Percentiles rank a stretch among this genome's conserved stretches.
These are phyloP conservation scores for Lactarius tabidus DNA, from an alignment of 768 basidiomycete genomes.

Conservation along the genomic window DNA sequence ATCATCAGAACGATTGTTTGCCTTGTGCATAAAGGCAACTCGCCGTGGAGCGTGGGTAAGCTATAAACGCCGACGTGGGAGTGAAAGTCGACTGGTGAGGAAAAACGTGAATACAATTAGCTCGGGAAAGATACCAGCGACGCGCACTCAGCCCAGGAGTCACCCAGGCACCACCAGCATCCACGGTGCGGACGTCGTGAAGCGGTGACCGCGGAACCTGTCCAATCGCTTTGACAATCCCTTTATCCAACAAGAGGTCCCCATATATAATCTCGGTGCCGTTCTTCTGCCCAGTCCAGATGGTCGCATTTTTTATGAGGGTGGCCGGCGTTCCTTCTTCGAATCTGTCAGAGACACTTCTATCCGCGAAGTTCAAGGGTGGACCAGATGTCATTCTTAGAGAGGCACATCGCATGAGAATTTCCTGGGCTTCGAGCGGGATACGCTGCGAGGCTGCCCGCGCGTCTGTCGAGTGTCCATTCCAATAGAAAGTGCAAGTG, in stretches of 20 bases:
- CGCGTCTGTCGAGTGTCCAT: background rate
- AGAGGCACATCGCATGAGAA: constrained; percentile 33
- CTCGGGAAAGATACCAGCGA: constrained; percentile 19
- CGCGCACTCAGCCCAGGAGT: constrained; percentile 57
- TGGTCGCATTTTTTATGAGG: constrained; percentile 66
- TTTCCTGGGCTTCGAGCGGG: constrained; percentile 29
- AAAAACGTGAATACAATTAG: constrained; percentile 1
- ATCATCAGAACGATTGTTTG: background rate
- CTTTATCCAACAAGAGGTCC: constrained; percentile 65
- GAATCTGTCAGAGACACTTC: constrained; percentile 54
- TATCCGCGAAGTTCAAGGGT: constrained; percentile 31
- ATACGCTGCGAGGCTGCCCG: constrained; percentile 16
- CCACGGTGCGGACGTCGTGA: constrained; percentile 46
- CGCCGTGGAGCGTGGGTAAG: constrained; percentile 47
- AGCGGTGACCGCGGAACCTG: constrained; percentile 35
- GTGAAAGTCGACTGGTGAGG: constrained; percentile 37
- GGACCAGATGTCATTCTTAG: constrained; percentile 32
- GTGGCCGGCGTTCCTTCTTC: constrained; percentile 62
- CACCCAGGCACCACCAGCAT: constrained; percentile 61
- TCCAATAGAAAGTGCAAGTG: constrained; percentile 13
- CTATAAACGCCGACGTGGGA: constrained; percentile 77
- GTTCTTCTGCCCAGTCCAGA: constrained; percentile 58
- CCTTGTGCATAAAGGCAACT: constrained; percentile 29
- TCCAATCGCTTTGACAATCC: constrained; percentile 57
- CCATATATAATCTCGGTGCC: constrained; percentile 52